Evolutionary conservation across 2,329 filamentous ascomycete genomes (phyloP), one percentile per base, ranked within the genome.

Genomic region (Emericellopsis atlantica): DNA sequence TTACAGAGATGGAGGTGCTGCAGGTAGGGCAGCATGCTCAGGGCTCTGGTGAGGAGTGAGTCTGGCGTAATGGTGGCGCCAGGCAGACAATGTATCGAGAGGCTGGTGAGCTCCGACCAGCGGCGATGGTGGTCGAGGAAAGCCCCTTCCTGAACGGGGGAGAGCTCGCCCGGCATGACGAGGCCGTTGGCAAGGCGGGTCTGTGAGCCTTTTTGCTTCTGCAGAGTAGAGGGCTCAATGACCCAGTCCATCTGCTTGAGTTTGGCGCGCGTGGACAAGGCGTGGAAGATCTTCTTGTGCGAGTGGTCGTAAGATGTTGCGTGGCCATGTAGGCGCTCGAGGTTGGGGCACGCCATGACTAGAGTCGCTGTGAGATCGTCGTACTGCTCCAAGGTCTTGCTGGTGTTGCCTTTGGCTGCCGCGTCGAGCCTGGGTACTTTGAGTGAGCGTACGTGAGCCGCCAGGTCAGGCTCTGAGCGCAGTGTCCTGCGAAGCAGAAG

Each of bases 271-370:
- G 76, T 76, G 6, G 74, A 74, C 15, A 82, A 53, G 0, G 77
- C 76, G 44, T 81, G 70, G 43, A 74, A 69, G 9, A 78, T 60
- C 37, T 69, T 67, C 51, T 65, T 71, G 48, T 73, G 78, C 2
- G 66, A 63, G 54, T 78, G 72, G 41, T 71, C 62, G 51, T 79
- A 78, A 4, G 58, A 54, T 3, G 69, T 65, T 41, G 72, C 65
- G 32, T 72, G 70, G 1, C 76, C 76, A 10, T 66, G 58, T 6
- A 81, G 58, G 39, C 66, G 64, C 56, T 81, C 76, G 10, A 82
- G 60, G 46, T 81, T 80, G 3, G 77, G 77, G 43, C 76, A 81
- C 0, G 74, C 70, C 75, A 79, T 78, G 43, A 81, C 63, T 21
- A 81, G 56, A 5, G 76, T 70, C 0, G 76, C 75, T 2, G 79